Evolutionary conservation across 306 rosid genomes (phyloP), one percentile per base, ranked within the genome.

Genomic region (Trifolium subterraneum): DNA sequence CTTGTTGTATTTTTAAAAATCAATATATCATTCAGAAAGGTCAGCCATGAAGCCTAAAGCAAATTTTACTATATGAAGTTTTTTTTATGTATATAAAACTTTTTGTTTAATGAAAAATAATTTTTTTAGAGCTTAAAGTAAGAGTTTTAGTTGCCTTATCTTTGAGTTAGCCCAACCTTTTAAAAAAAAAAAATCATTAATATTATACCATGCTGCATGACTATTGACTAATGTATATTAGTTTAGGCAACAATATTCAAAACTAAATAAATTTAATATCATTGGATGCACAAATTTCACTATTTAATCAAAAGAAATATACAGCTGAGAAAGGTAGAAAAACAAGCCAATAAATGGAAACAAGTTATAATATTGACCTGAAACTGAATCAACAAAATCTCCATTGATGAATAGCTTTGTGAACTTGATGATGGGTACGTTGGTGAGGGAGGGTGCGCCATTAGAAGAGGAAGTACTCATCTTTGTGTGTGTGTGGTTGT

Each of bases 331-430:
- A 55, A 55, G 4, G 1, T 55, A 22, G 15, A 55, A 55, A 55
- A 10, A 54, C 4, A 10, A 22, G 61, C 15, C 25, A 10, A 10
- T 56, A 56, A 56, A 56, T 23, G 16, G 4, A 25, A 23, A 58
- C 10, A 58, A 23, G 10, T 51, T 18, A n/a, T 54, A 8, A 19
- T 18, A 27, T 60, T 29, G 15, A 91, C 97, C 97, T 88, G 92
- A 88, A 68, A 88, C 0, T 5, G 98, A 81, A 68, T 92, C 87
- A 35, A 88, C 87, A 76, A 88, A 92, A 15, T 90, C 45, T 68
- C 98, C 98, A 83, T 90, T 84, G 77, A 92, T 87, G 91, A 92
- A 90, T 55, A 90, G 87, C 78, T 92, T 87, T 8, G 96, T 92
- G 78, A 87, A 92, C 77, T 86, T 90, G 72, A 92, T 80, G 20